These are phyloP conservation scores for Yarrowia bubula DNA, from an alignment of 805 yeast genomes.

Conservation along the genomic window DNA sequence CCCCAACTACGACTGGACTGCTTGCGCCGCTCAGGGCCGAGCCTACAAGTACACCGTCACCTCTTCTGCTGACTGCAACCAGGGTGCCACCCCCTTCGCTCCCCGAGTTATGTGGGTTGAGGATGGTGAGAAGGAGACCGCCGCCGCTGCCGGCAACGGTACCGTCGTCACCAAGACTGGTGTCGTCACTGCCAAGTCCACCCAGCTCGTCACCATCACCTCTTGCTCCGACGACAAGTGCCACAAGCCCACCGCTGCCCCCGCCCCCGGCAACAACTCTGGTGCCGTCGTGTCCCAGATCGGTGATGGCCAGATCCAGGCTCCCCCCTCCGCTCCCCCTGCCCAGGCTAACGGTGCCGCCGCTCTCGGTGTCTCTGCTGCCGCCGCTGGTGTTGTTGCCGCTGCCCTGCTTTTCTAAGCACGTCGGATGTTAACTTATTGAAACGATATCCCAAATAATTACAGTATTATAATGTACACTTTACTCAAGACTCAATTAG, in stretches of 20 bases:
- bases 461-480: not conserved
- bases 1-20: not conserved
- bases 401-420: slow-evolving; percentile 23
- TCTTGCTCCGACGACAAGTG: slow-evolving; percentile 25
- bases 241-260: slow-evolving; percentile 25
- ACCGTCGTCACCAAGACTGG: slow-evolving; percentile 9
- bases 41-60: not conserved
- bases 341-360: slow-evolving; percentile 23
- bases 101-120: not conserved
- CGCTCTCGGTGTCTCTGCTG: slow-evolving; percentile 6
- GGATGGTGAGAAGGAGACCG: not conserved
- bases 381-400: slow-evolving; percentile 16
- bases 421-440: not conserved
- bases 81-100: slow-evolving; percentile 14
- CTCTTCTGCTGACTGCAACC: not conserved
- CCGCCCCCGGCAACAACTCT: slow-evolving; percentile 24
- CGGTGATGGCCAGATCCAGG: slow-evolving; percentile 20
- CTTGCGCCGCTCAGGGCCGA: slow-evolving; percentile 8
- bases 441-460: not conserved
- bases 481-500: too few species aligned
- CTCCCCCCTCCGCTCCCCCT: slow-evolving; percentile 17
- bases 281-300: slow-evolving; percentile 6
- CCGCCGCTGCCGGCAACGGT: slow-evolving; percentile 1
- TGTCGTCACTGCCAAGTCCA: slow-evolving; percentile 22
- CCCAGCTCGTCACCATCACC: slow-evolving; percentile 28